Evolutionary conservation across 2,329 filamentous ascomycete species (phyloP), one percentile per base, ranked within the genome.

Genomic region (Pochonia chlamydosporia): DNA sequence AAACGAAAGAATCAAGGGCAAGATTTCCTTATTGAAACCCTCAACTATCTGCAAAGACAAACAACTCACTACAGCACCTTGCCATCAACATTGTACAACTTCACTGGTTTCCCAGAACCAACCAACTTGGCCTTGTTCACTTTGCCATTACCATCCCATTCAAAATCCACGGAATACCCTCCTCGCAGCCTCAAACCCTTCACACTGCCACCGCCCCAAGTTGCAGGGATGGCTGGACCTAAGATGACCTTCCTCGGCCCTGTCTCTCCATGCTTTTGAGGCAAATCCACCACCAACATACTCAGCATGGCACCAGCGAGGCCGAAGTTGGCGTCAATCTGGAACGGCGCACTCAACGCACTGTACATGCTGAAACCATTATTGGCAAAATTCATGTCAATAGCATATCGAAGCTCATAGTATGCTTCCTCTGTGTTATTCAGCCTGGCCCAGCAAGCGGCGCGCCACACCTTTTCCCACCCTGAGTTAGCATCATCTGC

Each of bases 271-370:
- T 55, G 49, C 10, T 58, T 28, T 7, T 61, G 51, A 0, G 70
- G 67, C 35, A 76, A 44, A 57, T 79, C 73, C n/a, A 77, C 67
- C 41, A 76, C 65, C 35, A 79, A 56, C 74, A 79, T 74, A 48
- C 67, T 64, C 46, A 79, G 49, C 44, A 78, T 64, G 0, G 73
- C 74, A 0, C 74, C 77, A 3, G 64, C 65, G 20, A 71, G 59
- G 1, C 76, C 78, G 50, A 77, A 80, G 55, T 81, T 81, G 6
- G 76, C 78, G 56, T 81, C 78, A 48, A 81, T 79, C 62, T 81
- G 78, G 52, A 81, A 81, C 1, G 78, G 75, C 40, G 61, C 59
- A 5, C 66, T 59, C 9, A 61, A 56, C 0, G 65, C 74, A 8
- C 53, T 60, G 54, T 80, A 81, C 69, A 79, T 76, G 36, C 67